A percentile compares a stretch with the other conserved stretches of the same genome.
Conservation (phyloP, 768 basidiomycete species). For the Tephrocybe rancida region DNA sequence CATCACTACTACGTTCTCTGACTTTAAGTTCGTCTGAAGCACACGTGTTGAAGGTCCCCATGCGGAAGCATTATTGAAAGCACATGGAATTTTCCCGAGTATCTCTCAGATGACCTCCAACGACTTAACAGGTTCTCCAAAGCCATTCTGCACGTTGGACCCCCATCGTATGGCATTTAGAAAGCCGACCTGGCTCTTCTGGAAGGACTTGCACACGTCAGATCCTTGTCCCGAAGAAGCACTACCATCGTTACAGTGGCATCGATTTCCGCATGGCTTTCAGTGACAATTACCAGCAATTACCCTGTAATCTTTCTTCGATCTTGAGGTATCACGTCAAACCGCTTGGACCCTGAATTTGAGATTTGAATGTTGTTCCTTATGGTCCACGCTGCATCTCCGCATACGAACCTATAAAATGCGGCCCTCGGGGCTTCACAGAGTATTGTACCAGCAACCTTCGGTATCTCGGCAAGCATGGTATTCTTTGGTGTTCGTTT, state of each 20-base stretch:
- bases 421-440: neutral
- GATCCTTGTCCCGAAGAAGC: too few relatives aligned
- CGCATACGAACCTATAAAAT: neutral
- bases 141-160: neutral
- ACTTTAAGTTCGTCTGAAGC: neutral
- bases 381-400: neutral
- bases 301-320: neutral
- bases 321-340: neutral
- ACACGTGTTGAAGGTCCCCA: neutral
- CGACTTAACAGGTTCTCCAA: neutral
- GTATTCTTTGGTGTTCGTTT: constrained; percentile 1
- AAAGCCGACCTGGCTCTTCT: neutral
- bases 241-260: neutral
- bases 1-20: neutral
- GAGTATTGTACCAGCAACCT: neutral
- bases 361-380: neutral
- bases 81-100: neutral
- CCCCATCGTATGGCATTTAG: neutral
- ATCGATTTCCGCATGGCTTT: neutral
- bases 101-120: constrained; percentile 6
- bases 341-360: neutral
- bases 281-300: neutral
- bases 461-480: neutral
- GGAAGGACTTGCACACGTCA: neutral
- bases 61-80: neutral